A percentile compares a stretch with the other conserved stretches of the same genome.
Conservation (phyloP, 805 yeast species). For the Candida tallmaniae region DNA sequence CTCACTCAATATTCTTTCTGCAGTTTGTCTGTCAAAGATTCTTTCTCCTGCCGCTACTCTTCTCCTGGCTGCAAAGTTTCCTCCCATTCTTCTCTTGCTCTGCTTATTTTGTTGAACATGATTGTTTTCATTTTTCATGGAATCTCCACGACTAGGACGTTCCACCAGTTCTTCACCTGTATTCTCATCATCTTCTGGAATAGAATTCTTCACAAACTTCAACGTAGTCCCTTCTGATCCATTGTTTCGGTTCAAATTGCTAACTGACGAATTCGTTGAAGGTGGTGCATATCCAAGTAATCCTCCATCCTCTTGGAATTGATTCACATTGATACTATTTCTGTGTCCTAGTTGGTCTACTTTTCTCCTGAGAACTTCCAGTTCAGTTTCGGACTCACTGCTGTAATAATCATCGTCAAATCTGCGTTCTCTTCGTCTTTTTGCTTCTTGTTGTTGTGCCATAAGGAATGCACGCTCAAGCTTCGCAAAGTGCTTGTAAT, state of each 20-base stretch:
- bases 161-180: neutral
- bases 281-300: constrained; percentile 34
- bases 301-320: constrained; percentile 29
- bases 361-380: too few species aligned
- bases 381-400: constrained; percentile 12
- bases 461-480: constrained; percentile 53
- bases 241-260: neutral
- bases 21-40: constrained; percentile 68
- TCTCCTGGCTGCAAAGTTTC: constrained; percentile 16
- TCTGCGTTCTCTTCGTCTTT: constrained; percentile 17
- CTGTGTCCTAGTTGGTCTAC: neutral
- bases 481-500: constrained; percentile 68
- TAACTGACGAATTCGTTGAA: neutral
- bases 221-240: neutral
- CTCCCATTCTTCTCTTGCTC: constrained; percentile 13
- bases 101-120: constrained; percentile 1
- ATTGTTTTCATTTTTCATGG: neutral
- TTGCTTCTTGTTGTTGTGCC: constrained; percentile 35
- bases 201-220: constrained; percentile 3
- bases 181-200: neutral
- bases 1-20: constrained; percentile 65
- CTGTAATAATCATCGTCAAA: constrained; percentile 13
- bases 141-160: neutral
- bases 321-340: constrained; percentile 21
- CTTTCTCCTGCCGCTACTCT: constrained; percentile 41